Base-by-base conservation (phyloP, 2,329 filamentous ascomycete species). In the Fusarium austroafricanum region DNA sequence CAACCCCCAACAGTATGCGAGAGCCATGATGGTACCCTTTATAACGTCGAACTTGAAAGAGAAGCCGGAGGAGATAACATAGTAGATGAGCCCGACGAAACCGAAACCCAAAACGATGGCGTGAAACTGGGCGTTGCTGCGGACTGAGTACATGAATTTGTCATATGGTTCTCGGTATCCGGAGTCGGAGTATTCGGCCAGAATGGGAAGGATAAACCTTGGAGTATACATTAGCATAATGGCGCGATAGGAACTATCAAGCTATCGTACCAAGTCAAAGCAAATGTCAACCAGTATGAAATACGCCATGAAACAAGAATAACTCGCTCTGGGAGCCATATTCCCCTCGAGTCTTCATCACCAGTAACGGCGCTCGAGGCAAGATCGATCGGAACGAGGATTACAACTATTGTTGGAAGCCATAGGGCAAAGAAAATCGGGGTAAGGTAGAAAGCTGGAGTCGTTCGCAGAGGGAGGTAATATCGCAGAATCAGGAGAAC, bases 361-460 rank as follows among this genome's bases (percentile, higher is more conserved):
- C 92, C 89, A 50, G 89, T 89, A 46, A 89, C 86, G 21, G 92
- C 90, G 75, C 88, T 95, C 9, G 94, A 97, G 2, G 95, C 94
- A 70, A 99, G 89, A 79, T 99, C 96, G 78, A 99, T 96, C 7
- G 96, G 96, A 9, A 99, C 94, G 21, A 99, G 87, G 23, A 99
- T 84, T 23, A 98, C 89, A 75, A 97, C 95, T 78, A 92, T 94
- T 45, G 93, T 93, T 12, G 96, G 96, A 8, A 99, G 88, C 75
- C 93, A 94, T 71, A 99, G 86, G n/a, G 95, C 93, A 71, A 99
- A 91, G 82, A 99, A 99, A 65, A 99, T 93, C 35, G 96, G 95
- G 3, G 97, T 86, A 50, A 94, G 86, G 50, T 98, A 89, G 79
- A 96, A 97, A 61, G 90, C 92, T 1, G 96, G 95, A 2, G 96